phyloP scores from a whole-genome alignment of 2,329 filamentous ascomycete species.

The Didymella exigua region DNA sequence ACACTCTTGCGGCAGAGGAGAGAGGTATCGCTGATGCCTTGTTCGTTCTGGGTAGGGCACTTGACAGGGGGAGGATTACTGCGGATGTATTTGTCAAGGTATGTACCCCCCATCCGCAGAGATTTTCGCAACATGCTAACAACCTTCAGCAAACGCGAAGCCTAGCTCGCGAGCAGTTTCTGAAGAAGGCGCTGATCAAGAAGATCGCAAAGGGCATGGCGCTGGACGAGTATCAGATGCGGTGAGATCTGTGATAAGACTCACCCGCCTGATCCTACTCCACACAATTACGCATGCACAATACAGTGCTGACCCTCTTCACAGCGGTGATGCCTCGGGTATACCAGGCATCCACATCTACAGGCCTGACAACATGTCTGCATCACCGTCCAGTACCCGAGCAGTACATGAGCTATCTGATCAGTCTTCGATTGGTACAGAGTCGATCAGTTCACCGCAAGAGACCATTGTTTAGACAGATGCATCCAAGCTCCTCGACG shows the following conservation, averaged over 20 bases:
- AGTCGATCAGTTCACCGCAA: background rate
- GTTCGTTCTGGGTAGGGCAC: constrained; percentile 76
- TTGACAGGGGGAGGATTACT: constrained; percentile 73
- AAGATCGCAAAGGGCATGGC: constrained; percentile 82
- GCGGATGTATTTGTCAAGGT: constrained; percentile 79
- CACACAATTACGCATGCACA: background rate
- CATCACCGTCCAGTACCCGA: background rate
- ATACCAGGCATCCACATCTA: background rate
- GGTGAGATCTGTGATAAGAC: constrained; percentile 21
- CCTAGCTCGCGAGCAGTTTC: constrained; percentile 78
- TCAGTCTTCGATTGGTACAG: background rate
- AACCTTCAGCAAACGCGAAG: constrained; percentile 63
- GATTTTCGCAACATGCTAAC: constrained; percentile 14
- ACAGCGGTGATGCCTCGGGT: background rate
- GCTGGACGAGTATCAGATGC: constrained; percentile 54
- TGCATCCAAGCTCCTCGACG: background rate
- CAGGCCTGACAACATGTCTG: background rate
- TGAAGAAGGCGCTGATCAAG: constrained; percentile 79
- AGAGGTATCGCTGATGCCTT: constrained; percentile 84
- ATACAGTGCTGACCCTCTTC: background rate
- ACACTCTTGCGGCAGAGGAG: constrained; percentile 87
- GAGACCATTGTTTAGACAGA: background rate
- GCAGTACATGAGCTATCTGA: constrained; percentile 2
- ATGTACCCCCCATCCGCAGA: constrained; percentile 22
- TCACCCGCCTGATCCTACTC: background rate